Evolutionary conservation across 1,284 basidiomycete genomes (phyloP).

Genomic region (Retiboletus fuscus): DNA sequence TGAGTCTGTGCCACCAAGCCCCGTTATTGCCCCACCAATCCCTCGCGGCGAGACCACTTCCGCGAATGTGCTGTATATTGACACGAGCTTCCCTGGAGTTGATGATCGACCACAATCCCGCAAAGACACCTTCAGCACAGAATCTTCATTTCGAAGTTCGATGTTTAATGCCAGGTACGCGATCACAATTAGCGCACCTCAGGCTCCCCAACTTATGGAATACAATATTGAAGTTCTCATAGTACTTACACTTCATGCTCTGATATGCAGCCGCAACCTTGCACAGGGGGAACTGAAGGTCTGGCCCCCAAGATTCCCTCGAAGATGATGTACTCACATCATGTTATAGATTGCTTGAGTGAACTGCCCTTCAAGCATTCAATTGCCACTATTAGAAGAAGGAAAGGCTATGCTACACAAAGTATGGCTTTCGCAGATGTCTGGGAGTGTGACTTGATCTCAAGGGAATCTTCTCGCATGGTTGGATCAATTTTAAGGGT

Average conservation of each 20-base stretch:
- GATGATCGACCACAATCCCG: conserved; percentile 11
- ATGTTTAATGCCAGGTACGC: conserved; percentile 30
- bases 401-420: conserved; percentile 20
- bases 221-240: conserved; percentile 25
- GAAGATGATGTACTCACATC: background rate
- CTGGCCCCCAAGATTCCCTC: conserved; percentile 2
- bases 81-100: conserved; percentile 5
- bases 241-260: conserved; percentile 36
- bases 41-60: conserved; percentile 6
- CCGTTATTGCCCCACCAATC: conserved; percentile 31
- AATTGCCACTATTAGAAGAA: conserved; percentile 29
- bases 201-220: conserved; percentile 18
- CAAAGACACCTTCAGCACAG: conserved; percentile 28
- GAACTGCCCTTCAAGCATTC: conserved; percentile 29
- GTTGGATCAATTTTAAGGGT: conserved; percentile 16
- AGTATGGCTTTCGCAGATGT: conserved; percentile 42
- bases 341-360: conserved; percentile 24
- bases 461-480: conserved; percentile 12
- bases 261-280: conserved; percentile 21
- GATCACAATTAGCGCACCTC: background rate
- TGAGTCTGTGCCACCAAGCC: conserved; percentile 23
- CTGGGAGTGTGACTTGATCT: conserved; percentile 43
- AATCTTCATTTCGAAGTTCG: conserved; percentile 27
- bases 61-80: background rate
- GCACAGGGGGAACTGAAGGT: conserved; percentile 32